Conservation (phyloP, 148 eudicot species). For the Gaultheria prostrata region DNA sequence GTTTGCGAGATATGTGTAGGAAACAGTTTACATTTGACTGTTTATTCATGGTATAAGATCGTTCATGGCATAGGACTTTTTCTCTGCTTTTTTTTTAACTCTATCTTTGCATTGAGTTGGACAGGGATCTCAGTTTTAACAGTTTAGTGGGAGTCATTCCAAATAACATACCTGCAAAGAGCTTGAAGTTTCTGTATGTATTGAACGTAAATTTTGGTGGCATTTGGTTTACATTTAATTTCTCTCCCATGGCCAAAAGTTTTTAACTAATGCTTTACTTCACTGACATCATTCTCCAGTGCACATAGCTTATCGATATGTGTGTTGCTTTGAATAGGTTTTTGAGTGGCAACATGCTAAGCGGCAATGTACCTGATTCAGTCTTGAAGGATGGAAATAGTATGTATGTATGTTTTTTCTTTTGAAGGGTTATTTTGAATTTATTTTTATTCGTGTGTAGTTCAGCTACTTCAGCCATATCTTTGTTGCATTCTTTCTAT, state of each 20-base stretch:
- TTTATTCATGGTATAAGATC: neutral
- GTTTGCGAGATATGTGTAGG: neutral
- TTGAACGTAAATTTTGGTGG: neutral
- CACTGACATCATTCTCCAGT: neutral
- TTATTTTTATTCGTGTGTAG: neutral
- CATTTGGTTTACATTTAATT: neutral
- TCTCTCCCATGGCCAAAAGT: neutral
- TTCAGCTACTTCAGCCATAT: neutral
- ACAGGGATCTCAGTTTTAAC: conserved; percentile 76
- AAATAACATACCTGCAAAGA: conserved; percentile 32
- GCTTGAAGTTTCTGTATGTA: conserved; percentile 58
- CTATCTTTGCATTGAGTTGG: conserved; percentile 14
- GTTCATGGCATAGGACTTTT: neutral
- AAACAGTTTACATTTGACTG: neutral
- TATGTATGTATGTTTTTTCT: conserved; percentile 40
- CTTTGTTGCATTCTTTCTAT: neutral
- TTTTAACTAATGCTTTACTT: neutral
- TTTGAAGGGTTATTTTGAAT: conserved; percentile 11
- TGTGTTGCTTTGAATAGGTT: conserved; percentile 39
- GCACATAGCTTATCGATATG: neutral
- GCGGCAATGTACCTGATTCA: conserved; percentile 57
- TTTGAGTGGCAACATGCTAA: conserved; percentile 56
- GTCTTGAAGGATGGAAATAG: conserved; percentile 59
- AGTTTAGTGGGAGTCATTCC: conserved; percentile 55
- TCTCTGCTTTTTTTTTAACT: neutral